Base-by-base conservation (phyloP, 164 flowering plant species). In the Macadamia integrifolia region DNA sequence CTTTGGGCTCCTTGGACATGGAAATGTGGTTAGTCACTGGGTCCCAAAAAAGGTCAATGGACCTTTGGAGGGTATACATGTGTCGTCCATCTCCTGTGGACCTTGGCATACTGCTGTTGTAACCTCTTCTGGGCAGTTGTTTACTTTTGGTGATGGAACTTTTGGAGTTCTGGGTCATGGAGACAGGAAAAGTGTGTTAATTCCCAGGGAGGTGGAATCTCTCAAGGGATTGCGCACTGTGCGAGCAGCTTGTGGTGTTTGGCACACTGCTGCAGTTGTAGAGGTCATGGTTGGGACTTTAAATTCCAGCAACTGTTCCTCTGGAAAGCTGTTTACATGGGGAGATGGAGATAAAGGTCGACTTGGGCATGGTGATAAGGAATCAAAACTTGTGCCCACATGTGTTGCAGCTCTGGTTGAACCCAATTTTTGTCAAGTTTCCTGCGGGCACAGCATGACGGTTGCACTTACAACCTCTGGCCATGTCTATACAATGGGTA, bases 191-290 rank as follows among this genome's bases (percentile, higher is more conserved):
- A 92, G 99, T 85, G 82, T 88, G 52, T 82, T 90, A 17, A 72
- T 82, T 58, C 99, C 99, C 14, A 87, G 94, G 75, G 99, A 94
- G 81, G 99, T 94, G 66, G 98, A 94, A 70, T 92, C 97, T 32
- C 89, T 94, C 0, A 92, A 86, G 82, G 98, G 98, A 17, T 93
- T 90, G 50, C 92, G 97, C 35, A 94, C 98, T 62, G 93, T 94
- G 18, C 84, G 92, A 73, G 97, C 94, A 56, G 88, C 97, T 71
- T 94, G 98, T 88, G 99, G 99, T 67, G 96, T 92, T 69, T 94
- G 99, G 99, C 99, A 94, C 78, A 92, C 99, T 76, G 99, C 99
- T 74, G 99, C 99, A 1, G 94, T 94, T 81, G 91, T 94, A 50
- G 99, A 94, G 81, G 89, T 92, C 74, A 89, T 94, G 99, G 96